Conservation (phyloP, 306 rosid genomes). For the Alnus rubra region DNA sequence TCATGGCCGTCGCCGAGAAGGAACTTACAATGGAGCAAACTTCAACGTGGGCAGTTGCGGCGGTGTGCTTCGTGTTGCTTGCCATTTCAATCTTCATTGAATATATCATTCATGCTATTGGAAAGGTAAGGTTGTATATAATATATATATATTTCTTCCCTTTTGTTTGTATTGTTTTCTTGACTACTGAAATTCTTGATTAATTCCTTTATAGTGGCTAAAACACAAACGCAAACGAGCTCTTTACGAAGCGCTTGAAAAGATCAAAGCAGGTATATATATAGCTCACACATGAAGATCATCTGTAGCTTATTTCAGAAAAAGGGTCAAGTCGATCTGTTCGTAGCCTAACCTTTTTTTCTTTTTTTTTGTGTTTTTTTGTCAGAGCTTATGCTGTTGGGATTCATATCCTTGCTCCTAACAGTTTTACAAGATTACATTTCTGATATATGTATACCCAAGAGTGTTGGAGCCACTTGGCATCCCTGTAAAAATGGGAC, state of each 20-base stretch:
- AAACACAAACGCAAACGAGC: slow-evolving; percentile 38
- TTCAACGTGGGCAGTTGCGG: slow-evolving; percentile 78
- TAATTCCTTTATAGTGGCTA: slow-evolving; percentile 37
- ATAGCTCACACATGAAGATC: neutral
- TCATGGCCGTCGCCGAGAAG: neutral
- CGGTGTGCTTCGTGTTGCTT: slow-evolving; percentile 60
- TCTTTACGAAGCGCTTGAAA: slow-evolving; percentile 56
- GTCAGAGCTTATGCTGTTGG: slow-evolving; percentile 60
- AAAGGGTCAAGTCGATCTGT: neutral
- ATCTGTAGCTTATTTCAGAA: neutral
- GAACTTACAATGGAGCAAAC: slow-evolving; percentile 57
- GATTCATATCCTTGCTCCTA: slow-evolving; percentile 52
- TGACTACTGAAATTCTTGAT: neutral
- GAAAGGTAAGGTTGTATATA: slow-evolving; percentile 29
- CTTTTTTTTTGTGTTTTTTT: neutral
- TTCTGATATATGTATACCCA: slow-evolving; percentile 36
- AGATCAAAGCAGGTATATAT: slow-evolving; percentile 45
- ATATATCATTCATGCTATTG: slow-evolving; percentile 48
- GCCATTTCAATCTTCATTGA: slow-evolving; percentile 61
- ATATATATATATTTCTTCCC: no score
- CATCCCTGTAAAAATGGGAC: slow-evolving; percentile 35
- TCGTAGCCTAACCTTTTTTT: slow-evolving; percentile 19
- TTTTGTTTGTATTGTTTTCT: neutral
- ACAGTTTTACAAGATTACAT: slow-evolving; percentile 33
- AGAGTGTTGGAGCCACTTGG: slow-evolving; percentile 43